phyloP scores from a whole-genome alignment of 169 alveolate species.

The Cryptosporidium canis region DNA sequence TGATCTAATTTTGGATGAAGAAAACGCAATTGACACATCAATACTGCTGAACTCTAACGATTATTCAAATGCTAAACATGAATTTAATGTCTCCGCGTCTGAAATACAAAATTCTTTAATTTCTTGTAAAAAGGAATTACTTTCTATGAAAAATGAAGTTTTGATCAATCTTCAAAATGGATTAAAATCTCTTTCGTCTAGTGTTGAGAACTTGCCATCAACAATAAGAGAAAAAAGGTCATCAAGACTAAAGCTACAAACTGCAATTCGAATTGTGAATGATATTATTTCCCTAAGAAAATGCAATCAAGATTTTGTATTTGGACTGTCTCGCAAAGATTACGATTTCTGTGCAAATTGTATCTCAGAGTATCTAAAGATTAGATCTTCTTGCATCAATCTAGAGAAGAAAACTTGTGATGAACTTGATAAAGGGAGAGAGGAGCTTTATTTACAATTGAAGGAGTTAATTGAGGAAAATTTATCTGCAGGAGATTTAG shows the following conservation, averaged over 20 bases:
- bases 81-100: not conserved
- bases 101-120: constrained; percentile 23
- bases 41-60: not conserved
- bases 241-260: constrained; percentile 2
- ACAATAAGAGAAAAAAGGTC: not conserved
- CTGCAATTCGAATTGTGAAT: constrained; percentile 31
- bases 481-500: constrained; percentile 10
- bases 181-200: constrained; percentile 10
- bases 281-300: constrained; percentile 26
- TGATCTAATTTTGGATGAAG: constrained; percentile 7
- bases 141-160: constrained; percentile 55
- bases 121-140: constrained; percentile 3
- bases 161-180: constrained; percentile 29
- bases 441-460: not conserved
- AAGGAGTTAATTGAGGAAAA: constrained; percentile 1
- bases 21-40: constrained; percentile 13
- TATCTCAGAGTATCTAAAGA: constrained; percentile 16
- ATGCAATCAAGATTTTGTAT: constrained; percentile 24
- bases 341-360: constrained; percentile 5
- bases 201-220: constrained; percentile 53
- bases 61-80: constrained; percentile 7
- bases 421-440: constrained; percentile 31
- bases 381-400: constrained; percentile 50
- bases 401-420: constrained; percentile 28
- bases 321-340: not conserved